A percentile compares a stretch with the other conserved stretches of the same genome.
Conservation (phyloP, 345 rosid genomes). For the Euphorbia tirucalli region DNA sequence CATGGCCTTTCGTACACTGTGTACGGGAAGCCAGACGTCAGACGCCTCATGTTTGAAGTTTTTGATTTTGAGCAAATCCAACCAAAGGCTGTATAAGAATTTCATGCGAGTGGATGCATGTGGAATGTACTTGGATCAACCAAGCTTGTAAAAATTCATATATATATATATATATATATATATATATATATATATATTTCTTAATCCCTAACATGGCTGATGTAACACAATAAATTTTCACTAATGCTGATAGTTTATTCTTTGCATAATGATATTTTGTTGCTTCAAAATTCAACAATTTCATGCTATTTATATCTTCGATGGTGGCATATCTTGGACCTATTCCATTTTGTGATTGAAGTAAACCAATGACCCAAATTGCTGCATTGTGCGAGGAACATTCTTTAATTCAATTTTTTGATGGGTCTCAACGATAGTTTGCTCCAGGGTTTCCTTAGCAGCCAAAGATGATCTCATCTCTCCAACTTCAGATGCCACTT, state of each 20-base stretch:
- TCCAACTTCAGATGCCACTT: too few species aligned
- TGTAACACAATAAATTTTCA: not conserved
- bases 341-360: too few species aligned
- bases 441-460: too few species aligned
- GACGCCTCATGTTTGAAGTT: conserved; percentile 91
- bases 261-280: not conserved
- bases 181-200: not conserved
- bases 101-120: not conserved
- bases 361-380: too few species aligned
- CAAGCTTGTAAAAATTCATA: too few species aligned
- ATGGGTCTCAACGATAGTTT: too few species aligned
- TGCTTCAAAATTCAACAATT: not conserved
- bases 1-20: conserved; percentile 84
- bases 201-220: not conserved
- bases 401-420: too few species aligned
- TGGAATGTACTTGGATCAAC: not conserved
- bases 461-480: too few species aligned
- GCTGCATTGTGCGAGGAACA: too few species aligned
- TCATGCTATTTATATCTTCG: too few species aligned
- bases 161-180: too few species aligned
- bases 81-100: conserved; percentile 65
- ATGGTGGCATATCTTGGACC: too few species aligned
- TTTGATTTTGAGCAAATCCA: conserved; percentile 93
- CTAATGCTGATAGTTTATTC: not conserved
- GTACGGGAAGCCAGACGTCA: conserved; percentile 83